Evolutionary conservation across 495 filamentous ascomycete species (phyloP).

Genomic region (Glonium stellatum): DNA sequence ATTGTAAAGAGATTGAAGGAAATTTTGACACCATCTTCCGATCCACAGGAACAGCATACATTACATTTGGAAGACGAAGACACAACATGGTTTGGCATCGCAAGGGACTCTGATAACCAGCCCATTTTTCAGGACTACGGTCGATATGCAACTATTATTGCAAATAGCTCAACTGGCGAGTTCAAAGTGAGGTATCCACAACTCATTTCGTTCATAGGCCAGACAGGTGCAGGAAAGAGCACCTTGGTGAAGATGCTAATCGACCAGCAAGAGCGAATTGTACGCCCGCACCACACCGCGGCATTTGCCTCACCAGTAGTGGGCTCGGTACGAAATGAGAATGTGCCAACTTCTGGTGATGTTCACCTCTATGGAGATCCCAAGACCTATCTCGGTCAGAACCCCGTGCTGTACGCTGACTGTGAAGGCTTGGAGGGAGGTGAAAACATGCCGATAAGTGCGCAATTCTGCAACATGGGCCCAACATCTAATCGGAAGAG

Average conservation of each 20-base stretch:
- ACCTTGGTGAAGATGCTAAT: slow-evolving; percentile 22
- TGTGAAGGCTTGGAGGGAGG: slow-evolving; percentile 14
- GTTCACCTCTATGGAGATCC: slow-evolving; percentile 21
- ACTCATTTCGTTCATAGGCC: slow-evolving; percentile 45
- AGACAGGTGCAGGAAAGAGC: slow-evolving; percentile 38
- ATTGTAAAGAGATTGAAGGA: neutral
- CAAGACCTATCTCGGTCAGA: neutral
- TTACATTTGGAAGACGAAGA: slow-evolving; percentile 37
- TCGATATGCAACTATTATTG: slow-evolving; percentile 20
- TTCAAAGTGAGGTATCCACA: slow-evolving; percentile 36
- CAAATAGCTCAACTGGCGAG: neutral
- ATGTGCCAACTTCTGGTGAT: slow-evolving; percentile 13
- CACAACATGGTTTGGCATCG: slow-evolving; percentile 45
- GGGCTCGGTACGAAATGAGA: neutral
- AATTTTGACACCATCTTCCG: neutral
- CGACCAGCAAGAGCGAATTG: slow-evolving; percentile 2
- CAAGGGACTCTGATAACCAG: slow-evolving; percentile 39
- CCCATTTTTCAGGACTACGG: slow-evolving; percentile 38
- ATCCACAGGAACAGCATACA: neutral
- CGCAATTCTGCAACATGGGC: neutral
- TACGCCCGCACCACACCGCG: neutral
- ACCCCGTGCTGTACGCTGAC: slow-evolving; percentile 17
- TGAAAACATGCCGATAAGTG: neutral
- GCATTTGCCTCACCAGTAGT: slow-evolving; percentile 1
- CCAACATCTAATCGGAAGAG: neutral